Conservation (phyloP, 352 stramenopile species). For the Phytophthora hybrid region DNA sequence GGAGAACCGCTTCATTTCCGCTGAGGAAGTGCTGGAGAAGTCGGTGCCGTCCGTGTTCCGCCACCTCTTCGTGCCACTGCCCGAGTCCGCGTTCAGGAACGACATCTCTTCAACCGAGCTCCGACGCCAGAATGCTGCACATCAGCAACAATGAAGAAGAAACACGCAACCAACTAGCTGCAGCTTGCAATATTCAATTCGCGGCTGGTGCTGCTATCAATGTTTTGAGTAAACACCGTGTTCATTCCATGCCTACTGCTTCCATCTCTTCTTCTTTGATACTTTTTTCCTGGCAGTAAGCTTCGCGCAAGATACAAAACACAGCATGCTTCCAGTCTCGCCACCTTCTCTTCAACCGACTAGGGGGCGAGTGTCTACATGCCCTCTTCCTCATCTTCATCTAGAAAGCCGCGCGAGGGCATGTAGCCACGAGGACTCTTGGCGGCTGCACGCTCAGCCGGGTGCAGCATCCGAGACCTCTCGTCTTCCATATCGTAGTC, state of each 20-base stretch:
- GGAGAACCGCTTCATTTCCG: constrained; percentile 58
- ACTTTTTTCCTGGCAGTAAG: constrained; percentile 9
- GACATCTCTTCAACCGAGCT: constrained; percentile 92
- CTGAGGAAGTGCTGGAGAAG: constrained; percentile 60
- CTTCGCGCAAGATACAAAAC: constrained; percentile 19
- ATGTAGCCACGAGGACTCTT: constrained; percentile 90
- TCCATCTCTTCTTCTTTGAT: constrained; percentile 24
- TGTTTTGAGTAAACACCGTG: constrained; percentile 28
- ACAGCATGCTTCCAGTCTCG: constrained; percentile 10
- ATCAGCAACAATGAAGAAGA: too few relatives aligned
- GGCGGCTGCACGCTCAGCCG: constrained; percentile 67
- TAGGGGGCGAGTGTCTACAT: constrained; percentile 44
- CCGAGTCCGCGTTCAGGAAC: constrained; percentile 81
- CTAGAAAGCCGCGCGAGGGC: constrained; percentile 85
- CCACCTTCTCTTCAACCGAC: constrained; percentile 5
- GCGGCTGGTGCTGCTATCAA: background rate
- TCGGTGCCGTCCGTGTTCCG: constrained; percentile 57
- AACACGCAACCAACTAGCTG: background rate
- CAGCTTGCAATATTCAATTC: constrained; percentile 24
- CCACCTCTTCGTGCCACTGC: constrained; percentile 74
- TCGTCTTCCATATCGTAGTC: constrained; percentile 69
- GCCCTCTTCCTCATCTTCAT: constrained; percentile 82
- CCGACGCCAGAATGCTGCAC: constrained; percentile 39
- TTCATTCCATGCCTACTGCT: constrained; percentile 39
- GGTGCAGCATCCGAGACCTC: constrained; percentile 65